Percentiles rank a stretch among this genome's conserved stretches.
These are phyloP conservation scores for Pyrenula massariospora DNA, from an alignment of 495 filamentous ascomycete species.

Conservation along the genomic window DNA sequence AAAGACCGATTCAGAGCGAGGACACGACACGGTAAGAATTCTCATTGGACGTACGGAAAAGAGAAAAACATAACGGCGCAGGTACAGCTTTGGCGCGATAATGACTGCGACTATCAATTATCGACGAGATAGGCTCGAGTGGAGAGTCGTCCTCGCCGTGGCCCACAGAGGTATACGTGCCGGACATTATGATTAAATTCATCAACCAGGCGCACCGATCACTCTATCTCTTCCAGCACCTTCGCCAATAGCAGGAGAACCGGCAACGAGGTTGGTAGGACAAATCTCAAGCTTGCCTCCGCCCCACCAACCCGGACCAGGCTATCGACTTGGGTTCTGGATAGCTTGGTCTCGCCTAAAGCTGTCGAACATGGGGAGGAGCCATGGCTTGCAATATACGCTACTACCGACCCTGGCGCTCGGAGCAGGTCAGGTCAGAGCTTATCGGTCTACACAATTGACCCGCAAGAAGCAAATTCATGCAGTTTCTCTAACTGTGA, in stretches of 20 bases:
- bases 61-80: background rate
- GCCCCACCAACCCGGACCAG: background rate
- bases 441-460: no score
- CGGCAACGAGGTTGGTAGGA: background rate
- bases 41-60: background rate
- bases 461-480: no score
- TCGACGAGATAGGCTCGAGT: no score
- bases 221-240: background rate
- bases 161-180: background rate
- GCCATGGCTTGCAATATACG: background rate
- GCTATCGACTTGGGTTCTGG: background rate
- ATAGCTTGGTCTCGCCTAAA: background rate
- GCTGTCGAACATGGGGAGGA: background rate
- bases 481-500: no score
- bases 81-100: background rate
- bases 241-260: background rate
- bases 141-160: no score
- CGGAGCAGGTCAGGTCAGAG: no score
- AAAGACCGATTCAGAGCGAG: background rate
- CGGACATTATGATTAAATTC: background rate
- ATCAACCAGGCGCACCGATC: background rate
- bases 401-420: no score
- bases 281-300: no score
- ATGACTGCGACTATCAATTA: no score
- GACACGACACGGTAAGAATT: background rate